Conservation (phyloP, 352 stramenopile genomes). For the Aphanomyces stellatus region DNA sequence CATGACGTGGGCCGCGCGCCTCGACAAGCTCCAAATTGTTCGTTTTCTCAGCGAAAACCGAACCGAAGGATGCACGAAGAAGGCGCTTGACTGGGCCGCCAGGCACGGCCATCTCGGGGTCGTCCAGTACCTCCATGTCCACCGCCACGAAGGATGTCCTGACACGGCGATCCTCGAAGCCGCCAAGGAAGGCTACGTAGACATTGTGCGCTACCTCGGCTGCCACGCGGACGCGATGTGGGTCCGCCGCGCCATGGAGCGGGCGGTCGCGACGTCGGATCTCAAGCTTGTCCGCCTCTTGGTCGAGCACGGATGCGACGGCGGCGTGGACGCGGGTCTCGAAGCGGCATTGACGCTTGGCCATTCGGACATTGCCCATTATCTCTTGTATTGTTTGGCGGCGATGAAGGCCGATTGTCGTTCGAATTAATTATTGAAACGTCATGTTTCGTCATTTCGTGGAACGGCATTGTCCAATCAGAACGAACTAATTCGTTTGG, state of each 20-base stretch:
- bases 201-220: conserved; percentile 43
- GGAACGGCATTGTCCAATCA: too few species aligned
- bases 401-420: too few species aligned
- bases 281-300: background rate
- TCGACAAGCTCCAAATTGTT: conserved; percentile 27
- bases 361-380: background rate
- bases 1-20: conserved; percentile 30
- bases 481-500: too few species aligned
- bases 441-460: too few species aligned
- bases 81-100: conserved; percentile 26
- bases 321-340: background rate
- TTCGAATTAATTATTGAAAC: too few species aligned
- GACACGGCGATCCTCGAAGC: conserved; percentile 11
- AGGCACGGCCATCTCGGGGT: conserved; percentile 46
- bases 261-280: background rate
- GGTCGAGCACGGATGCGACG: background rate
- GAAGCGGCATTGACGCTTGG: background rate
- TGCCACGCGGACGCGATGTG: background rate
- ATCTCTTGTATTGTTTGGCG: too few species aligned
- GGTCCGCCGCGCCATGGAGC: background rate
- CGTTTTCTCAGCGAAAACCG: conserved; percentile 25
- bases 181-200: conserved; percentile 42
- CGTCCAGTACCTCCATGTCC: conserved; percentile 34
- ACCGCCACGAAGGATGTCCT: background rate
- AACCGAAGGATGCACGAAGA: conserved; percentile 13